phyloP scores from a whole-genome alignment of 208 protist genomes.

The Angomonas desouzai region DNA sequence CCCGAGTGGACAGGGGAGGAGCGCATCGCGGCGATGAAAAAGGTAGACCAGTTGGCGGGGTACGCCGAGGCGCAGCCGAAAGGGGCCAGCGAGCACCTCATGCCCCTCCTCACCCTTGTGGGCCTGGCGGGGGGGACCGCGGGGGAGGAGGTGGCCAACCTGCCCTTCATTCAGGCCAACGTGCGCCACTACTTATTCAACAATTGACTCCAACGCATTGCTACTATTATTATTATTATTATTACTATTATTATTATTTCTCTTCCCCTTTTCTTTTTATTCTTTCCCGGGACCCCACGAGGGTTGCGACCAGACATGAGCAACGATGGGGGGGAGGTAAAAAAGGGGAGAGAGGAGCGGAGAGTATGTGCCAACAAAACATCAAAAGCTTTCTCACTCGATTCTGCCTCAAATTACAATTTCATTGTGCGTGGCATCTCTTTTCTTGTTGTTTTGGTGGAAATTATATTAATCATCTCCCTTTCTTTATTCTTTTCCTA shows the following conservation, averaged over 20 bases:
- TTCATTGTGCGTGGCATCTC: background rate
- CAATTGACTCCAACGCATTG: background rate
- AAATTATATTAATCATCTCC: too few relatives aligned
- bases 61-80: conserved; percentile 62
- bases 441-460: too few relatives aligned
- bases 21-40: conserved; percentile 34
- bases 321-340: background rate
- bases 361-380: background rate
- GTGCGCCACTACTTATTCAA: conserved; percentile 46
- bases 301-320: too few relatives aligned
- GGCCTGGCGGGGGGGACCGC: conserved; percentile 31
- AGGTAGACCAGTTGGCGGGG: conserved; percentile 38
- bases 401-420: conserved; percentile 2
- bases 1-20: conserved; percentile 20
- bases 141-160: conserved; percentile 40
- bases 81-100: conserved; percentile 73
- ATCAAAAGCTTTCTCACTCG: too few relatives aligned
- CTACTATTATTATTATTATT: background rate
- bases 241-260: background rate
- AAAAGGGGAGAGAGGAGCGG: background rate
- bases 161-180: conserved; percentile 32
- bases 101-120: conserved; percentile 70
- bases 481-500: too few relatives aligned
- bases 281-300: too few relatives aligned
- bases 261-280: conserved; percentile 7